A percentile compares a stretch with the other conserved stretches of the same genome.
Conservation (phyloP, 2,329 filamentous ascomycete species). For the Geosmithia putterillii region DNA sequence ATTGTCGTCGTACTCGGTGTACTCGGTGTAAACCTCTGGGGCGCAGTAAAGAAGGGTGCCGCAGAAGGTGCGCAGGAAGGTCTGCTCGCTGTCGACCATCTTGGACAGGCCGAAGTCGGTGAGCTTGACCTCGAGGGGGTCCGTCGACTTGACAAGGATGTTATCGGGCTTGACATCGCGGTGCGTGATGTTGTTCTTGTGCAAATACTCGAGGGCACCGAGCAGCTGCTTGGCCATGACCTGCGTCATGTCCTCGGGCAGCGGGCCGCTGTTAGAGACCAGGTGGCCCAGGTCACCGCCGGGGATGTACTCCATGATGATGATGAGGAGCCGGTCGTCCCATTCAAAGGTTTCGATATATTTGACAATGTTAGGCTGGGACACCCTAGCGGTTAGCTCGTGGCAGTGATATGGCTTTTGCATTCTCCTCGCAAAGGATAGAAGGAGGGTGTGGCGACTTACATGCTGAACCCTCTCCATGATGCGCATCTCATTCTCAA, state of each 20-base stretch:
- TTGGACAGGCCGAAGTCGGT: conserved; percentile 97
- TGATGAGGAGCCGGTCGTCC: conserved; percentile 74
- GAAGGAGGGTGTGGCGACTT: conserved; percentile 20
- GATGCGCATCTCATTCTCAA: conserved; percentile 95
- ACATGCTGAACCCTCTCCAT: conserved; percentile 81
- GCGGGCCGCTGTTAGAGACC: conserved; percentile 45
- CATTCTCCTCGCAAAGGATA: background rate
- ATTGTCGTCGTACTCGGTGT: conserved; percentile 54
- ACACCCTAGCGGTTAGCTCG: background rate
- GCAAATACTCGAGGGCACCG: conserved; percentile 74
- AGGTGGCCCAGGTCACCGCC: conserved; percentile 73
- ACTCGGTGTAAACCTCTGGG: conserved; percentile 84
- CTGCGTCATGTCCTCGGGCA: conserved; percentile 59
- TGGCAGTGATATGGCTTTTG: background rate
- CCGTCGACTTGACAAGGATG: conserved; percentile 65
- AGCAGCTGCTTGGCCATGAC: conserved; percentile 66
- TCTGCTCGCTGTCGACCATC: conserved; percentile 79
- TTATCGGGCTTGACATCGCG: conserved; percentile 99
- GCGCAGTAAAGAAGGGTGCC: conserved; percentile 93
- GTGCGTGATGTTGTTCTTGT: conserved; percentile 82
- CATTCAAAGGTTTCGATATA: conserved; percentile 85
- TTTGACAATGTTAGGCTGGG: conserved; percentile 72
- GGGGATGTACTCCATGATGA: conserved; percentile 89
- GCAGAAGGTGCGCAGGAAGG: conserved; percentile 91
- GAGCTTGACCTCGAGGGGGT: conserved; percentile 74